Evolutionary conservation across 2,329 filamentous ascomycete species (phyloP).

Genomic region (Aureobasidium sp.): DNA sequence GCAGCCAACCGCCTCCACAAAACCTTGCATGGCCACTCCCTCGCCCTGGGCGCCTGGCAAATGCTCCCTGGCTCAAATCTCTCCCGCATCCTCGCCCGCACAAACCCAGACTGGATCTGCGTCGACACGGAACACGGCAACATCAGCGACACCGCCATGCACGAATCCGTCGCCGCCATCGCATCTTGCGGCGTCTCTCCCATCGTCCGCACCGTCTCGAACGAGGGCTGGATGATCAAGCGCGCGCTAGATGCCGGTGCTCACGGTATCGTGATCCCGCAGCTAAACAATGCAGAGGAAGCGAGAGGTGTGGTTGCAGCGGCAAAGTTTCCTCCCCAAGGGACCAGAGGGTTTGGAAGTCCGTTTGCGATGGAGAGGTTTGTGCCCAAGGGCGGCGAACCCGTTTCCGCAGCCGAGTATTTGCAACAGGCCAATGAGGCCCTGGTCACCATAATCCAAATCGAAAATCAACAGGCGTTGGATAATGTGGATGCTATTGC

Average conservation of each 20-base stretch:
- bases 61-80: slow-evolving; percentile 47
- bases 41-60: slow-evolving; percentile 50
- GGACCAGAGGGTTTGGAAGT: slow-evolving; percentile 47
- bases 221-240: slow-evolving; percentile 55
- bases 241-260: slow-evolving; percentile 51
- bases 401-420: slow-evolving; percentile 36
- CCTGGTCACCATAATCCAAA: slow-evolving; percentile 42
- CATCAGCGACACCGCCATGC: slow-evolving; percentile 46
- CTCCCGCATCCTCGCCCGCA: slow-evolving; percentile 43
- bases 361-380: slow-evolving; percentile 40
- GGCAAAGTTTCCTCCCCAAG: slow-evolving; percentile 48
- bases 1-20: slow-evolving; percentile 45
- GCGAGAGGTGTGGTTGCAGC: slow-evolving; percentile 42
- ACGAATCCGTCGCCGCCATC: slow-evolving; percentile 45
- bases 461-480: slow-evolving; percentile 36
- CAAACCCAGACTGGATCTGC: slow-evolving; percentile 46
- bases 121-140: slow-evolving; percentile 50
- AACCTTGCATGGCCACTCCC: slow-evolving; percentile 40
- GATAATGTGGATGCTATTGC: slow-evolving; percentile 41
- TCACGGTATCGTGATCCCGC: slow-evolving; percentile 48
- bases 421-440: slow-evolving; percentile 46
- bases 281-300: slow-evolving; percentile 45
- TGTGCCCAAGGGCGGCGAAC: slow-evolving; percentile 13
- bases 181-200: slow-evolving; percentile 36
- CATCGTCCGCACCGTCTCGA: slow-evolving; percentile 43